Percentiles rank a stretch among this genome's conserved stretches.
phyloP scores from a whole-genome alignment of 495 filamentous ascomycete genomes.

The Talaromyces adpressus region DNA sequence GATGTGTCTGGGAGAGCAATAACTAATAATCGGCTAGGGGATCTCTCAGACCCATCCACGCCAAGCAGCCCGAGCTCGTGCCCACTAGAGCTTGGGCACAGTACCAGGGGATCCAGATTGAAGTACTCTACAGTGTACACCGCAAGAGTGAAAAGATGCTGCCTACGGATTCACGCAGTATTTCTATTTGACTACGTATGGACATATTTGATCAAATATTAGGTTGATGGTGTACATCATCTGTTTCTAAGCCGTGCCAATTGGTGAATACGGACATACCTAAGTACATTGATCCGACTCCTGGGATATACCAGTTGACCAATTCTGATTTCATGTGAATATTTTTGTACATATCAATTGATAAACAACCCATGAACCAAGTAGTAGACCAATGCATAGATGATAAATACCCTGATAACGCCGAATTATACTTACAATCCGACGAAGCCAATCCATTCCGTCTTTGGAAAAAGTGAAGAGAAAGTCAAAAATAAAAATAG shows the following conservation, averaged over 20 bases:
- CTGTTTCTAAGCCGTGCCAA: neutral
- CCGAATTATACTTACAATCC: neutral
- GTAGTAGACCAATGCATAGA: neutral
- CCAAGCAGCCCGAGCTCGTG: slow-evolving; percentile 3
- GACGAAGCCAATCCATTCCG: neutral
- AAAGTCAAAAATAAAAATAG: slow-evolving; percentile 2
- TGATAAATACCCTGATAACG: neutral
- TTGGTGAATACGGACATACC: neutral
- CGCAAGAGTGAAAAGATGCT: neutral
- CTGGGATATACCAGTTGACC: neutral
- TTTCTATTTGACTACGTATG: neutral
- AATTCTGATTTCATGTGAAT: neutral
- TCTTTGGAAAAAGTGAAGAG: neutral
- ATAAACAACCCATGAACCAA: neutral
- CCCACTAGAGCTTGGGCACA: neutral
- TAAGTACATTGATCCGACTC: neutral
- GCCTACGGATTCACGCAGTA: neutral
- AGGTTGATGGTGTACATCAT: neutral
- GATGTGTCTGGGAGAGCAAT: slow-evolving; percentile 1
- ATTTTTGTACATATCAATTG: neutral
- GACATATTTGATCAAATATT: no score
- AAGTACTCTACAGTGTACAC: neutral
- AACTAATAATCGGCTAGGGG: neutral
- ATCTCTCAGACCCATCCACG: neutral
- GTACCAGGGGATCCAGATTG: neutral